Base-by-base conservation (phyloP, 2,329 filamentous ascomycete species). In the Aureobasidium sp. region DNA sequence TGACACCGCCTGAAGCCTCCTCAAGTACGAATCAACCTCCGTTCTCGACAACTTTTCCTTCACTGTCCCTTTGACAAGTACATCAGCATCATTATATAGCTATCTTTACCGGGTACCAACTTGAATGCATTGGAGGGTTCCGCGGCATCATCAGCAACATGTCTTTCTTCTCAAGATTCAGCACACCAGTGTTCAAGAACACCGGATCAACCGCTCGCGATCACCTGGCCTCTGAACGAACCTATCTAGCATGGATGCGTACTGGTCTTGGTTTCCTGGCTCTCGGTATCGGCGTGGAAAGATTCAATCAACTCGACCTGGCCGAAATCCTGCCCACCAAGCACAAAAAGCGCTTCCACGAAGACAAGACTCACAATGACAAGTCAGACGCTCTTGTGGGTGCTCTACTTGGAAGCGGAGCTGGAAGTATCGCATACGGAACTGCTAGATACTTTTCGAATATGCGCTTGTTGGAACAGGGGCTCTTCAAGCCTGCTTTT, bases 151-250 rank as follows among this genome's bases (percentile, higher is more conserved):
- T n/a, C n/a, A n/a, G n/a, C 51, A 57, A 17, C n/a, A 61, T 61
- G 60, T 49, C 50, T 29, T 40, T 49, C 35, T 51, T 61, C n/a
- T 38, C 42, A 9, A 45, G 43, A 15, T 25, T 61, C 21, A 61
- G 51, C 38, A 57, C 53, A 5, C 60, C 60, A 11, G 45, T 61
- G 15, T 61, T 69, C 66, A 70, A 74, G 60, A 80, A 81, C 68
- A 78, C 75, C 9, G 78, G 78, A 60, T 78, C 74, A 13, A 72
- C 77, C 29, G 78, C 79, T 10, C 75, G 78, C 43, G 80, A 82
- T 65, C 77, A 82, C 61, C 78, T 81, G 35, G 80, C 80, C 21
- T 77, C 76, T 46, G 80, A 82, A 66, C 75, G 79, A 11, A 82
- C 77, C 2, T 80, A 79, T 65, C 74, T 81, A 21, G 76, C 78